Conservation (phyloP, 306 rosid genomes). For the Datisca glomerata region DNA sequence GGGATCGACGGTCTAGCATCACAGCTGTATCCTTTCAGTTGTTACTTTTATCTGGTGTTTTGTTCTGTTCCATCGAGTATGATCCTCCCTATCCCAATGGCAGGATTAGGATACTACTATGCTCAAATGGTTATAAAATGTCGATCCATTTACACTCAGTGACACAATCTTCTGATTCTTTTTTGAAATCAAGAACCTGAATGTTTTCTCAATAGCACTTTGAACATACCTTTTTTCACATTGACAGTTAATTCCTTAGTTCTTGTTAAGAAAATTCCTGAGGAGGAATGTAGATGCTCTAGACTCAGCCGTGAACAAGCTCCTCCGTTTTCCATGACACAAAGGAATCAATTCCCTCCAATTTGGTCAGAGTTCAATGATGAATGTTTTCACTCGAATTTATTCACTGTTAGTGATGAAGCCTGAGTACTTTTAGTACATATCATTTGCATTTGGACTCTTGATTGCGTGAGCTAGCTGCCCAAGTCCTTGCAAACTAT, state of each 20-base stretch:
- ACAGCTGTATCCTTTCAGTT: conserved; percentile 58
- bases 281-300: conserved; percentile 66
- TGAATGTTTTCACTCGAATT: neutral
- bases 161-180: no score
- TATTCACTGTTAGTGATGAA: neutral
- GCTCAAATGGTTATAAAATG: no score
- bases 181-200: conserved; percentile 5
- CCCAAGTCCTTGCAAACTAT: no score
- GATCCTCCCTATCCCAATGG: no score
- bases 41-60: neutral
- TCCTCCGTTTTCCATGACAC: conserved; percentile 53
- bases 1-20: conserved; percentile 42
- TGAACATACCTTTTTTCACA: conserved; percentile 4
- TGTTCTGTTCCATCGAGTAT: no score
- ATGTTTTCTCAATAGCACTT: neutral
- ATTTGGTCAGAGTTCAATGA: neutral
- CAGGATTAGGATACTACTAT: no score
- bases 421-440: neutral
- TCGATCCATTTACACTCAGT: no score
- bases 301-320: conserved; percentile 66
- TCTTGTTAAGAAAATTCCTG: conserved; percentile 40
- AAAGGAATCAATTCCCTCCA: neutral
- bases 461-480: no score
- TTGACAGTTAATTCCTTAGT: conserved; percentile 39
- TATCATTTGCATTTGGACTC: no score